A percentile compares a stretch with the other conserved stretches of the same genome.
Evolutionary conservation across 768 basidiomycete species (phyloP).

Genomic region (Trametes villosa): DNA sequence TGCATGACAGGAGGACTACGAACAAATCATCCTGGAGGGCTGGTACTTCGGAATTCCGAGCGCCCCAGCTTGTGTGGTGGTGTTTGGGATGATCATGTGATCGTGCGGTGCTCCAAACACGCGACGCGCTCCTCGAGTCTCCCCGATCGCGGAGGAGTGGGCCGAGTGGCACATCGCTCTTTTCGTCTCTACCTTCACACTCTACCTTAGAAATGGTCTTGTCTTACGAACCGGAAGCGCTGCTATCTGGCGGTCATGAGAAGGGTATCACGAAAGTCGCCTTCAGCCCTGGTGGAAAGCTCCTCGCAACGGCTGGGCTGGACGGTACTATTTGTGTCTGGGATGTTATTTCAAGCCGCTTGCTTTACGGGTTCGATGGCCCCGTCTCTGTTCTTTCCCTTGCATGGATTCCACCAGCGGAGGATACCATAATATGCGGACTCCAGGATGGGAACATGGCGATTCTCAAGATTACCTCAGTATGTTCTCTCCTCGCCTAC

Average conservation of each 20-base stretch:
- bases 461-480: neutral
- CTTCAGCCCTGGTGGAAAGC: neutral
- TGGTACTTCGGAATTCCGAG: no score
- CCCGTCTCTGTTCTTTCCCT: neutral
- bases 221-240: neutral
- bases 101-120: no score
- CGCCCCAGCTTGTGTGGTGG: no score
- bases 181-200: no score
- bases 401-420: neutral
- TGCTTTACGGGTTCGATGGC: neutral
- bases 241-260: neutral
- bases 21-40: no score
- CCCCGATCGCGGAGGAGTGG: no score
- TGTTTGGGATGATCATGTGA: no score
- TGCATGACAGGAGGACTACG: no score
- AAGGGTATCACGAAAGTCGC: slow-evolving; percentile 1
- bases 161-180: no score
- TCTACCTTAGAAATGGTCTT: neutral
- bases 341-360: neutral
- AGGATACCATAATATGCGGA: neutral
- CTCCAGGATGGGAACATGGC: neutral
- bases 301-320: neutral
- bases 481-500: neutral
- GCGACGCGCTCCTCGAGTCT: no score
- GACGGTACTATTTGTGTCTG: neutral